Evolutionary conservation across 2,329 filamentous ascomycete genomes (phyloP).

Genomic region (Calonectria pteridis): DNA sequence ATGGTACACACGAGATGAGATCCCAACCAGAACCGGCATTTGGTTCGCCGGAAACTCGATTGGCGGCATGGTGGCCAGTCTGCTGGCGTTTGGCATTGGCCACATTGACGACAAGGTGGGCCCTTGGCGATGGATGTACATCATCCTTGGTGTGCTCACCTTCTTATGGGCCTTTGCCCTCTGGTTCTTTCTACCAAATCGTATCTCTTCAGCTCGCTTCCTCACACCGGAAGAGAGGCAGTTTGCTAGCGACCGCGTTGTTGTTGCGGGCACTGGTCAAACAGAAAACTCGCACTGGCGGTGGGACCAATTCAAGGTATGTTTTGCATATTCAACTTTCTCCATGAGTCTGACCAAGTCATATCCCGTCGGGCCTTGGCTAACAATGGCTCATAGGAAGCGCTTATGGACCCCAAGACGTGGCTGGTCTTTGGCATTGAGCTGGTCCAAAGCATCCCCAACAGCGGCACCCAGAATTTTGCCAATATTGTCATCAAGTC

Average conservation of each 20-base stretch:
- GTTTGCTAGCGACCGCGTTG: conserved; percentile 60
- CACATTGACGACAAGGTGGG: conserved; percentile 61
- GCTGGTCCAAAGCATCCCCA: conserved; percentile 67
- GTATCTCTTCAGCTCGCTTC: conserved; percentile 68
- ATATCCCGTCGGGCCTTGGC: background rate
- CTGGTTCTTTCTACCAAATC: conserved; percentile 63
- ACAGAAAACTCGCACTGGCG: conserved; percentile 63
- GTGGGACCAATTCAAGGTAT: conserved; percentile 58
- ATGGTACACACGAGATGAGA: conserved; percentile 69
- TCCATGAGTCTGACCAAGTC: no score
- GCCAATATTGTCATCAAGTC: conserved; percentile 68
- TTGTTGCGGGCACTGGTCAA: conserved; percentile 64
- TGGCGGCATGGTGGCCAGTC: conserved; percentile 61
- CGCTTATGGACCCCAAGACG: conserved; percentile 68
- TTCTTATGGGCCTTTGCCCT: conserved; percentile 64
- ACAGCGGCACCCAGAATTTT: conserved; percentile 71
- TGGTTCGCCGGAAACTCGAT: conserved; percentile 68
- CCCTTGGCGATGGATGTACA: conserved; percentile 72
- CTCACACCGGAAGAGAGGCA: conserved; percentile 65
- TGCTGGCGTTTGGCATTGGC: conserved; percentile 68
- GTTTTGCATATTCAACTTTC: background rate
- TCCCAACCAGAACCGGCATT: conserved; percentile 65
- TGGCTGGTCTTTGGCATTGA: conserved; percentile 69
- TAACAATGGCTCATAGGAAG: conserved; percentile 53
- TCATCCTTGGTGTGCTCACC: conserved; percentile 64